Percentiles rank a stretch among this genome's conserved stretches.
phyloP scores from a whole-genome alignment of 176 grass and related monocot species.

The Carex parvula region DNA sequence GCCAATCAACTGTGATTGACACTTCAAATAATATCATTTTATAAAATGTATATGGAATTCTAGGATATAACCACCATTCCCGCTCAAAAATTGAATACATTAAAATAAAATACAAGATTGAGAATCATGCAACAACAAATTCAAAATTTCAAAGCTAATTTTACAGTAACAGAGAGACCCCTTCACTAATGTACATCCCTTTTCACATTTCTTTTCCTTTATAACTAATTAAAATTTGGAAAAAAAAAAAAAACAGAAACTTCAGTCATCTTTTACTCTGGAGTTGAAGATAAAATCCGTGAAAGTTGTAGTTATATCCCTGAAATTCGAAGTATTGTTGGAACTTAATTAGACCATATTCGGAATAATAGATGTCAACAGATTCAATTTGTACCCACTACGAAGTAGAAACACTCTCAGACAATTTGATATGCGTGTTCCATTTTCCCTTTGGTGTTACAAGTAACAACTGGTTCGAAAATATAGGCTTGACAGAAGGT shows the following conservation, averaged over 20 bases:
- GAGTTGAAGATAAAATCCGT: constrained; percentile 26
- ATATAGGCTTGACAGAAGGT: not conserved
- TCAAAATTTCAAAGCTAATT: constrained; percentile 16
- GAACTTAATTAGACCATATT: not conserved
- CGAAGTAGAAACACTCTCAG: not conserved
- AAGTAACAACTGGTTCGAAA: not conserved
- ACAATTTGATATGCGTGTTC: not conserved
- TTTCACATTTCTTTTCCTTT: constrained; percentile 6
- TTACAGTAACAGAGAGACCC: not conserved
- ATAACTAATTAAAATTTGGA: constrained; percentile 16
- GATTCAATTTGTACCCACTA: not conserved
- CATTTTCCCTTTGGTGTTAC: not conserved
- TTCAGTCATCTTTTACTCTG: constrained; percentile 28
- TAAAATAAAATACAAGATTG: not conserved
- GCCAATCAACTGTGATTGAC: not conserved
- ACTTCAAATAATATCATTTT: not conserved
- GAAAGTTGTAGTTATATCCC: constrained; percentile 30
- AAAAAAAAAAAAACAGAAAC: not conserved
- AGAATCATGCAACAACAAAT: not conserved
- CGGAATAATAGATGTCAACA: not conserved
- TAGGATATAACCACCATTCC: not conserved
- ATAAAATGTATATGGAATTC: not conserved
- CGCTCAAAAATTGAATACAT: not conserved
- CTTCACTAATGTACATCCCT: constrained; percentile 8
- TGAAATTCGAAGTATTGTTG: constrained; percentile 6